A percentile compares a stretch with the other conserved stretches of the same genome.
phyloP scores from a whole-genome alignment of 2,329 filamentous ascomycete species.

The Sphaerostilbella broomeana region DNA sequence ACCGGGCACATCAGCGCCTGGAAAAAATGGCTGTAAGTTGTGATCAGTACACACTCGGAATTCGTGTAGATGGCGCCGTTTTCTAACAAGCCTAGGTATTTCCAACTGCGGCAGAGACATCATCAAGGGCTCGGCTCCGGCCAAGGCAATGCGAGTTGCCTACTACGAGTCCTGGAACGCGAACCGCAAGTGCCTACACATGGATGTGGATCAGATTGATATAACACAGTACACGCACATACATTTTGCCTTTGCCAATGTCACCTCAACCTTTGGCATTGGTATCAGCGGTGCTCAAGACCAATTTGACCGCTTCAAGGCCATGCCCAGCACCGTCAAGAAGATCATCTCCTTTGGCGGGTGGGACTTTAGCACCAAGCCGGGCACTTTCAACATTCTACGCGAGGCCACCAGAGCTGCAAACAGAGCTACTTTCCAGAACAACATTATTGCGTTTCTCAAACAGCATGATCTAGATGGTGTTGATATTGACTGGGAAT shows the following conservation, averaged over 20 bases:
- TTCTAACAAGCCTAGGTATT: constrained; percentile 17
- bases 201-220: constrained; percentile 23
- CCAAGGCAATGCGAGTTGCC: constrained; percentile 21
- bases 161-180: constrained; percentile 30
- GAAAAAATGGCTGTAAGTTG: constrained; percentile 19
- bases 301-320: constrained; percentile 27
- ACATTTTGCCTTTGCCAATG: constrained; percentile 27
- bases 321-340: constrained; percentile 23
- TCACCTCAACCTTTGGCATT: constrained; percentile 18
- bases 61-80: neutral
- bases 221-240: constrained; percentile 25
- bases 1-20: constrained; percentile 21
- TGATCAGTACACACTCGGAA: neutral
- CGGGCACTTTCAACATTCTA: constrained; percentile 22
- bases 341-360: constrained; percentile 32
- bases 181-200: constrained; percentile 24
- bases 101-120: constrained; percentile 30
- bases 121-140: constrained; percentile 21
- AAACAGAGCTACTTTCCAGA: constrained; percentile 33
- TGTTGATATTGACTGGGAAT: constrained; percentile 43
- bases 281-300: constrained; percentile 16
- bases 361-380: constrained; percentile 26
- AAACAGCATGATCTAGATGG: constrained; percentile 35
- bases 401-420: constrained; percentile 23
- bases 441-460: constrained; percentile 34